phyloP scores from a whole-genome alignment of 2,329 filamentous ascomycete species.

The Stachybotrys chlorohalonatus region DNA sequence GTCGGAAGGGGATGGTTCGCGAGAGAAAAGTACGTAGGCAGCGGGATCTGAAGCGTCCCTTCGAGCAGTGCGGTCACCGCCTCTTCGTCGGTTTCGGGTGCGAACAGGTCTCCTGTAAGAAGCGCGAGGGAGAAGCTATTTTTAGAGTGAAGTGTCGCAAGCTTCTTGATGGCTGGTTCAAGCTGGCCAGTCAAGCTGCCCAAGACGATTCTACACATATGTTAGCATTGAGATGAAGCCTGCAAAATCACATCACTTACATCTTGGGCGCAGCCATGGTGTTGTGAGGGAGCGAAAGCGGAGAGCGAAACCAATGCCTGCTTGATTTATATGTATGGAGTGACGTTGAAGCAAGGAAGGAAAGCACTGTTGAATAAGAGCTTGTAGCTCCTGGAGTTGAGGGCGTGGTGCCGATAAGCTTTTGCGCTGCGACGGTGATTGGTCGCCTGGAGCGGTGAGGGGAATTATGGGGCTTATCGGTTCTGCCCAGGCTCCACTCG shows the following conservation, averaged over 20 bases:
- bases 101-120: conserved; percentile 76
- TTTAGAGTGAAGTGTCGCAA: conserved; percentile 73
- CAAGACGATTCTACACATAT: conserved; percentile 57
- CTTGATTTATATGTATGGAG: conserved; percentile 1
- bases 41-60: conserved; percentile 63
- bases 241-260: conserved; percentile 20
- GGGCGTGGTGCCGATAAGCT: conserved; percentile 15
- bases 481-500: conserved; percentile 18
- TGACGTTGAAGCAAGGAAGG: background rate
- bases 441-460: conserved; percentile 10
- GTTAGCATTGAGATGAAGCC: background rate
- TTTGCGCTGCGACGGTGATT: conserved; percentile 24
- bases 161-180: conserved; percentile 66
- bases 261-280: conserved; percentile 40
- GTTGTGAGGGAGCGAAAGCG: conserved; percentile 5
- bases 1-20: conserved; percentile 64
- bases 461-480: conserved; percentile 19
- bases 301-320: conserved; percentile 4
- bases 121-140: conserved; percentile 83
- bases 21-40: conserved; percentile 87
- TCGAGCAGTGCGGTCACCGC: conserved; percentile 55
- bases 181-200: conserved; percentile 78
- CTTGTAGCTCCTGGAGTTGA: background rate
- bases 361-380: background rate
- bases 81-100: conserved; percentile 47